Conservation (phyloP, 2,329 filamentous ascomycete species). For the Diaporthe sp. region DNA sequence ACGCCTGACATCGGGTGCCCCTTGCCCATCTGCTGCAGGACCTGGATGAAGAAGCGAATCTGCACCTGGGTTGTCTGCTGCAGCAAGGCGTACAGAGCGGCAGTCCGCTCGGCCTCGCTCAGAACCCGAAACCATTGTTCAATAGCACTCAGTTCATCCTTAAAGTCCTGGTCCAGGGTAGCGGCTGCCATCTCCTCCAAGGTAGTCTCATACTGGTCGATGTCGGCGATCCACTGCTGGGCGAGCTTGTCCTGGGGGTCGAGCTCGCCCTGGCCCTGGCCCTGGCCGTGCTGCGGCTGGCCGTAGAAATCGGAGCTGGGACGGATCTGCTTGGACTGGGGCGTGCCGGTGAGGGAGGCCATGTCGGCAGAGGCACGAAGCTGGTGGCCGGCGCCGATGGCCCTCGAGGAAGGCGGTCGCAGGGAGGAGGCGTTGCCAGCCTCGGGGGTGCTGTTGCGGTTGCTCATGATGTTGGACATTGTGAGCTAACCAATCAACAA, state of each 20-base stretch:
- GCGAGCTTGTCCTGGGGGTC: constrained; percentile 94
- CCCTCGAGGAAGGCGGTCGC: constrained; percentile 84
- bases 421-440: constrained; percentile 85
- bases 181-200: constrained; percentile 99
- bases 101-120: constrained; percentile 96
- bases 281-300: constrained; percentile 77
- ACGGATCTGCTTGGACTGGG: constrained; percentile 82
- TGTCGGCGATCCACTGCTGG: constrained; percentile 98
- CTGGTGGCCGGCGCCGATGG: constrained; percentile 84
- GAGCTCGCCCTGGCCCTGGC: constrained; percentile 76
- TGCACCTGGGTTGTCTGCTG: constrained; percentile 99
- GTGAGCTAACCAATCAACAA: constrained; percentile 56
- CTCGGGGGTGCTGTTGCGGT: constrained; percentile 98
- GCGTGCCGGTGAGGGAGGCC: constrained; percentile 80
- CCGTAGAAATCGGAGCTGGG: constrained; percentile 97
- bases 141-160: constrained; percentile 98
- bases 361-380: constrained; percentile 97
- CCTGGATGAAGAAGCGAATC: constrained; percentile 99
- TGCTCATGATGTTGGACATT: constrained; percentile 81
- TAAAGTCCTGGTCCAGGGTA: constrained; percentile 99
- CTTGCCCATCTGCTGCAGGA: constrained; percentile 98
- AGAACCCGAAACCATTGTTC: constrained; percentile 99
- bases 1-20: constrained; percentile 97
- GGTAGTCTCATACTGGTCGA: constrained; percentile 99
- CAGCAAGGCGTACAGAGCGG: constrained; percentile 92